These are phyloP conservation scores for Lactarius vividus DNA, from an alignment of 768 basidiomycete genomes.

Conservation along the genomic window DNA sequence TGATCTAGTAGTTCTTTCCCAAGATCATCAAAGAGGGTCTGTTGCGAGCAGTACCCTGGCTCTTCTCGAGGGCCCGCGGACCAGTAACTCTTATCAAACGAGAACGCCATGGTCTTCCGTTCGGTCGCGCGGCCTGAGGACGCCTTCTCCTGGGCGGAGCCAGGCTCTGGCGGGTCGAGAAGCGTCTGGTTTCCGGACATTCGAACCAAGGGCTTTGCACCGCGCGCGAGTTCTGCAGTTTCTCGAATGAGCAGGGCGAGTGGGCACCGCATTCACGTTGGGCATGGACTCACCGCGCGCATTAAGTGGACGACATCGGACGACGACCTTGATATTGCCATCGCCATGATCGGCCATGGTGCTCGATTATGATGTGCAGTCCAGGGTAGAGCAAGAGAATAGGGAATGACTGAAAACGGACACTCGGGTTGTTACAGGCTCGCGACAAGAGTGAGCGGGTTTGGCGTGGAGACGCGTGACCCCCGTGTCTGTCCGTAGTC, in stretches of 20 bases:
- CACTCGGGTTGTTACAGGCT: background rate
- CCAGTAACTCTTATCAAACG: slow-evolving; percentile 98
- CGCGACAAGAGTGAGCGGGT: slow-evolving; percentile 3
- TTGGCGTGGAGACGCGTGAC: slow-evolving; percentile 13
- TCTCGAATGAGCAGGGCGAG: background rate
- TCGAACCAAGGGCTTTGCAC: slow-evolving; percentile 90
- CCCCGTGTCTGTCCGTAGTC: background rate
- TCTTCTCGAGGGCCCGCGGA: slow-evolving; percentile 90
- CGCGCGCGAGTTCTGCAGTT: slow-evolving; percentile 80
- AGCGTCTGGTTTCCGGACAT: slow-evolving; percentile 95
- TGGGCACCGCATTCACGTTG: background rate
- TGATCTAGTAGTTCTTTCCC: slow-evolving; percentile 94
- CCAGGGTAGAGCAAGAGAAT: slow-evolving; percentile 3
- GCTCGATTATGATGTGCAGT: slow-evolving; percentile 25
- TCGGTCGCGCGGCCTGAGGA: slow-evolving; percentile 82
- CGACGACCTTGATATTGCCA: slow-evolving; percentile 89
- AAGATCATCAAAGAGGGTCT: slow-evolving; percentile 91
- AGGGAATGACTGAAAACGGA: background rate
- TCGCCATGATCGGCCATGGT: slow-evolving; percentile 75
- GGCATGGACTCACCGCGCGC: slow-evolving; percentile 67
- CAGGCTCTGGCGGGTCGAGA: slow-evolving; percentile 83
- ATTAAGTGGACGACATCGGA: slow-evolving; percentile 96
- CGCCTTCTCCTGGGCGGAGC: slow-evolving; percentile 50
- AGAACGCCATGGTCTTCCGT: slow-evolving; percentile 85
- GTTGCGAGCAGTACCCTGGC: slow-evolving; percentile 87